phyloP scores from a whole-genome alignment of 2,329 filamentous ascomycete species.

The Mycosphaerelloides madeirae region DNA sequence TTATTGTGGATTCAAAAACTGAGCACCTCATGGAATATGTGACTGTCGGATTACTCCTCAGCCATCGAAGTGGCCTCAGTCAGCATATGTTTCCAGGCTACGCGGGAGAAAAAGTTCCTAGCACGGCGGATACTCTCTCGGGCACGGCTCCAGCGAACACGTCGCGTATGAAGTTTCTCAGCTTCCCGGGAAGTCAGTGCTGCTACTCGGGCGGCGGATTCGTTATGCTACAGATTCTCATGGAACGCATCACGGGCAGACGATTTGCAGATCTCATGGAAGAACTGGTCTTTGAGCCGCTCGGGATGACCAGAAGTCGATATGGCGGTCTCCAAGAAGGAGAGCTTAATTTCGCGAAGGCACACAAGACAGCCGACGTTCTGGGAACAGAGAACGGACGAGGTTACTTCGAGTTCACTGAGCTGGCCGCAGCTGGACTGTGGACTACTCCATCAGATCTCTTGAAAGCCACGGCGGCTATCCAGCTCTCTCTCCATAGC shows the following conservation, averaged over 20 bases:
- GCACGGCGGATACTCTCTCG: conserved; percentile 13
- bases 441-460: conserved; percentile 28
- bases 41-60: conserved; percentile 23
- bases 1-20: conserved; percentile 14
- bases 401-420: conserved; percentile 20
- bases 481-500: conserved; percentile 17
- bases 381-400: conserved; percentile 5
- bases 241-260: conserved; percentile 17
- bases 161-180: conserved; percentile 16
- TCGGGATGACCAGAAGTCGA: conserved; percentile 22
- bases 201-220: conserved; percentile 27
- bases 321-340: conserved; percentile 11
- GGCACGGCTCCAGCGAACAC: conserved; percentile 22
- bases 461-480: conserved; percentile 17
- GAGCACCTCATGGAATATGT: conserved; percentile 18
- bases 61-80: conserved; percentile 23
- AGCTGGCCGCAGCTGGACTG: conserved; percentile 24
- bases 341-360: conserved; percentile 20
- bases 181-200: conserved; percentile 22
- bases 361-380: conserved; percentile 14
- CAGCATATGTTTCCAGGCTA: conserved; percentile 26
- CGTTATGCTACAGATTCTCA: conserved; percentile 20
- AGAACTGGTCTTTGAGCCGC: conserved; percentile 19
- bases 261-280: conserved; percentile 21
- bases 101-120: conserved; percentile 6